These are phyloP conservation scores for Blepharisma undulans DNA, from an alignment of 169 alveolate species.

Conservation along the genomic window DNA sequence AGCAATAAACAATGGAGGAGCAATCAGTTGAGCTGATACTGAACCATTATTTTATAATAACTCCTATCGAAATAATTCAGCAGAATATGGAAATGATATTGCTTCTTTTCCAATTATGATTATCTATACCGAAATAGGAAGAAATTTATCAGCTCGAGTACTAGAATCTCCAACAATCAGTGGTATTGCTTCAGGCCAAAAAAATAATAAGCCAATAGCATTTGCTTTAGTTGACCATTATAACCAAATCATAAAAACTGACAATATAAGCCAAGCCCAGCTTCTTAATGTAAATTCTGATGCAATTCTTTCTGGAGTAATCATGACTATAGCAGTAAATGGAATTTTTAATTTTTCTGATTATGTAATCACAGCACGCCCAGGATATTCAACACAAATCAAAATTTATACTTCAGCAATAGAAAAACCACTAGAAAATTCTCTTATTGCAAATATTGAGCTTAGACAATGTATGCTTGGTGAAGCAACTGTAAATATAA, in stretches of 20 bases:
- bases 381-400: background rate
- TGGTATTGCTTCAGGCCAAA: slow-evolving; percentile 9
- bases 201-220: background rate
- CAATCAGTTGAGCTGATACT: background rate
- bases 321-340: background rate
- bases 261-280: slow-evolving; percentile 1
- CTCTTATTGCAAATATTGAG: background rate
- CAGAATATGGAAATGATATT: background rate
- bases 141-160: background rate
- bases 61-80: background rate
- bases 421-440: too few species aligned
- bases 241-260: background rate
- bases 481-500: background rate
- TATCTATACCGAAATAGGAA: background rate
- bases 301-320: background rate
- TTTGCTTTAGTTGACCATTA: slow-evolving; percentile 19
- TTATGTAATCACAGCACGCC: background rate
- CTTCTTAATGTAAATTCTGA: background rate
- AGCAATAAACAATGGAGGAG: slow-evolving; percentile 24
- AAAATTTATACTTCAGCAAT: background rate
- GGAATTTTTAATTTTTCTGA: background rate
- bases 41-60: background rate
- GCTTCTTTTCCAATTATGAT: slow-evolving; percentile 5
- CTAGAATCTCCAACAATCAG: background rate
- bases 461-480: background rate